phyloP scores from a whole-genome alignment of 2,329 filamentous ascomycete species.

The Penicillium sp. region DNA sequence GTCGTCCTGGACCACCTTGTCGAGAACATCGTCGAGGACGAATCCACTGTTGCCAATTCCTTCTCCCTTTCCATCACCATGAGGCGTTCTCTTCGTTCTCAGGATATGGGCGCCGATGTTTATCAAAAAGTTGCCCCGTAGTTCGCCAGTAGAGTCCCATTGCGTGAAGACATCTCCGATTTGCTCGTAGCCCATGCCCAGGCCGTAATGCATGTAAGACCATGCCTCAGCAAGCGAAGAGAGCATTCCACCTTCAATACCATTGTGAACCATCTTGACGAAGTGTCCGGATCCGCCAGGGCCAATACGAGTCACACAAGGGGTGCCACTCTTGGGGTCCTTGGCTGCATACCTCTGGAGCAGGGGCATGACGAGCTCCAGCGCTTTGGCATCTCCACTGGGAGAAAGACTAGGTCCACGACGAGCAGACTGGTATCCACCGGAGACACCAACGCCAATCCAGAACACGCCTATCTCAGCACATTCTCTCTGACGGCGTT shows the following conservation, averaged over 20 bases:
- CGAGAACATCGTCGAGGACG: slow-evolving; percentile 63
- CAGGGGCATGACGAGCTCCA: slow-evolving; percentile 63
- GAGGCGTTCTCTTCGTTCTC: slow-evolving; percentile 48
- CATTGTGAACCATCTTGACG: slow-evolving; percentile 76
- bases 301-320: slow-evolving; percentile 63
- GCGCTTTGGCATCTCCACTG: slow-evolving; percentile 58
- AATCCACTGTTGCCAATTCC: slow-evolving; percentile 41
- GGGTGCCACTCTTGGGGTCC: slow-evolving; percentile 55
- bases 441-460: slow-evolving; percentile 68
- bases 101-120: slow-evolving; percentile 65
- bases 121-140: slow-evolving; percentile 63
- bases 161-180: slow-evolving; percentile 60
- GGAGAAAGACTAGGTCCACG: slow-evolving; percentile 68
- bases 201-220: slow-evolving; percentile 60
- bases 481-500: slow-evolving; percentile 61
- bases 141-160: slow-evolving; percentile 62
- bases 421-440: slow-evolving; percentile 68
- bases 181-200: slow-evolving; percentile 61
- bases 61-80: slow-evolving; percentile 37
- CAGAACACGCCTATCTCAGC: slow-evolving; percentile 61
- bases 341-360: slow-evolving; percentile 64
- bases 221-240: slow-evolving; percentile 64
- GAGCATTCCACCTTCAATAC: slow-evolving; percentile 73
- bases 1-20: slow-evolving; percentile 71
- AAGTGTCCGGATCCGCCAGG: slow-evolving; percentile 68